Base-by-base conservation (phyloP, 768 basidiomycete species). In the Rhodotorula kratochvilovae region DNA sequence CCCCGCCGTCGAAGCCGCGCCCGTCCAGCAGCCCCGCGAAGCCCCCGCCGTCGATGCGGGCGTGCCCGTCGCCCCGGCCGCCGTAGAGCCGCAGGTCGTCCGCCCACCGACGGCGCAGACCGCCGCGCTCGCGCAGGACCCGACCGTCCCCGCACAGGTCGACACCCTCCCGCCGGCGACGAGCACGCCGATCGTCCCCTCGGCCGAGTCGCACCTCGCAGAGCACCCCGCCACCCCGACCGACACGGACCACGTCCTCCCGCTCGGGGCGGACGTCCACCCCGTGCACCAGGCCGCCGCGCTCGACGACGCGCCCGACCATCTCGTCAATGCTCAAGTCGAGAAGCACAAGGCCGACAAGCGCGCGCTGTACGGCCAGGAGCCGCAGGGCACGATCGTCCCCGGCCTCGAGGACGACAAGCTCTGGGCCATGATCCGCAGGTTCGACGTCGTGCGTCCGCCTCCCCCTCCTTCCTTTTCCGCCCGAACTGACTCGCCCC, bases 321-420 rank as follows among this genome's bases (percentile, higher is more conserved):
- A 77, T 19, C 77, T 80, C 42, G 71, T 81, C 27, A 71, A 71
- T 16, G 71, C 79, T 6, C 77, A 82, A 72, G 73, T 81, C 31
- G 81, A 82, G 74, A 82, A 82, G 76, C 78, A 79, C 25, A 78
- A 79, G 67, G 81, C 78, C 0, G 81, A 77, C 42, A 76, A 79
- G 65, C 68, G 82, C 39, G 81, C 80, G 57, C 12, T 81, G 13
- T 6, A 33, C 10, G 73, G 70, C 23, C 27, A 56, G 10, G 67
- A 68, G 57, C 63, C 63, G 6, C 31, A 74, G 33, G 82, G 82
- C 5, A 81, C 80, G 17, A 68, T 82, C 36, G 78, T 82, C 0
- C 57, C 67, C 43, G 82, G 82, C 13, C 58, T 82, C 19, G 81
- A 82, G 70, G 82, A 82, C 76, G 81, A 81, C 70, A 75, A 77